These are phyloP conservation scores for Claviceps lovelessii DNA, from an alignment of 2,329 filamentous ascomycete species.

Conservation along the genomic window DNA sequence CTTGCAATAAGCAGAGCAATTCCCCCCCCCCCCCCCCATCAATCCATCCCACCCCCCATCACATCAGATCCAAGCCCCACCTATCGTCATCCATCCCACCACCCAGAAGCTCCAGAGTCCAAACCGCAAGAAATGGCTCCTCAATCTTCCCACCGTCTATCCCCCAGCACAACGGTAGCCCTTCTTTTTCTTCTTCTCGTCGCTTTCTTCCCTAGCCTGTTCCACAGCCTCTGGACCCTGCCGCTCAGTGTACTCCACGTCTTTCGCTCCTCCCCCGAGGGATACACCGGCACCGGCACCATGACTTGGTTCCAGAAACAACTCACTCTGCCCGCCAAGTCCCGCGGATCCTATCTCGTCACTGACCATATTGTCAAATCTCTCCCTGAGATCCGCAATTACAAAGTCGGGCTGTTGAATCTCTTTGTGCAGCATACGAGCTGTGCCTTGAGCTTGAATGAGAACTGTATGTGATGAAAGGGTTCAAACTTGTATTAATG, in stretches of 20 bases:
- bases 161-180: slow-evolving; percentile 27
- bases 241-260: slow-evolving; percentile 29
- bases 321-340: slow-evolving; percentile 61
- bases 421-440: slow-evolving; percentile 93
- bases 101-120: not conserved
- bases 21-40: not conserved
- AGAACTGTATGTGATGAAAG: slow-evolving; percentile 48
- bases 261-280: slow-evolving; percentile 15
- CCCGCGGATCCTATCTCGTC: slow-evolving; percentile 78
- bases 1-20: not conserved
- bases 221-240: slow-evolving; percentile 37
- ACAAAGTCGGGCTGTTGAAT: slow-evolving; percentile 76
- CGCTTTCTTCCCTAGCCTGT: slow-evolving; percentile 36
- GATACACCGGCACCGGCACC: slow-evolving; percentile 18
- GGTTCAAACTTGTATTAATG: not conserved
- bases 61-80: not conserved
- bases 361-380: slow-evolving; percentile 58
- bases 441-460: slow-evolving; percentile 80
- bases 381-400: slow-evolving; percentile 66
- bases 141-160: slow-evolving; percentile 13
- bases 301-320: slow-evolving; percentile 79
- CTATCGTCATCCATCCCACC: slow-evolving; percentile 4
- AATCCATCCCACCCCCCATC: not conserved
- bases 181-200: slow-evolving; percentile 35
- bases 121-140: slow-evolving; percentile 1